Evolutionary conservation across 129 eudicot genomes (phyloP).

Genomic region (Pseudognaphalium luteoalbum): DNA sequence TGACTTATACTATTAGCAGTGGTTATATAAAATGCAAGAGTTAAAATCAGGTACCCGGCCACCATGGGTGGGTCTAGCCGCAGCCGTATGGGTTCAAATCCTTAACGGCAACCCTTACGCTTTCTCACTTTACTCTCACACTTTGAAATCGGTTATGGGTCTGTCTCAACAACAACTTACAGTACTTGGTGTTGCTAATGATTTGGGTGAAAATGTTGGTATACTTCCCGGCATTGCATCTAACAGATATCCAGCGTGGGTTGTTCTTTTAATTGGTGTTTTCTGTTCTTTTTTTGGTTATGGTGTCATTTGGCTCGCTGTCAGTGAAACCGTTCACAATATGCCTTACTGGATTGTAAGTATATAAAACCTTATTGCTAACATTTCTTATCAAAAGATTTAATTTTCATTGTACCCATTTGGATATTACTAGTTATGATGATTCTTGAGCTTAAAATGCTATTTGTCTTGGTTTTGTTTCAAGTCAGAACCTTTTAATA

Average conservation of each 20-base stretch:
- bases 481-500: no score
- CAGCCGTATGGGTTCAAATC: slow-evolving; percentile 89
- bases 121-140: slow-evolving; percentile 71
- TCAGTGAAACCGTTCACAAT: slow-evolving; percentile 63
- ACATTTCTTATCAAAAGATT: neutral
- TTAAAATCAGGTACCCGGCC: slow-evolving; percentile 80
- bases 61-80: slow-evolving; percentile 98
- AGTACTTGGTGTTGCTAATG: slow-evolving; percentile 88
- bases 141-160: slow-evolving; percentile 72
- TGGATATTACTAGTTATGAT: neutral
- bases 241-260: slow-evolving; percentile 85
- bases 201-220: slow-evolving; percentile 86
- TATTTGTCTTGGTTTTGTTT: neutral
- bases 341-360: slow-evolving; percentile 94
- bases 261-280: slow-evolving; percentile 67
- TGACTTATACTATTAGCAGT: no score
- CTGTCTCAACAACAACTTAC: slow-evolving; percentile 75
- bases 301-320: slow-evolving; percentile 96
- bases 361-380: neutral
- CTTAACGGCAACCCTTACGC: slow-evolving; percentile 75
- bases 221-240: slow-evolving; percentile 83
- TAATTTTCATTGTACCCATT: neutral
- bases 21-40: slow-evolving; percentile 25
- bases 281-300: slow-evolving; percentile 64
- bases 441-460: neutral